These are phyloP conservation scores for Centaurea solstitialis DNA, from an alignment of 129 eudicot genomes.

Conservation along the genomic window DNA sequence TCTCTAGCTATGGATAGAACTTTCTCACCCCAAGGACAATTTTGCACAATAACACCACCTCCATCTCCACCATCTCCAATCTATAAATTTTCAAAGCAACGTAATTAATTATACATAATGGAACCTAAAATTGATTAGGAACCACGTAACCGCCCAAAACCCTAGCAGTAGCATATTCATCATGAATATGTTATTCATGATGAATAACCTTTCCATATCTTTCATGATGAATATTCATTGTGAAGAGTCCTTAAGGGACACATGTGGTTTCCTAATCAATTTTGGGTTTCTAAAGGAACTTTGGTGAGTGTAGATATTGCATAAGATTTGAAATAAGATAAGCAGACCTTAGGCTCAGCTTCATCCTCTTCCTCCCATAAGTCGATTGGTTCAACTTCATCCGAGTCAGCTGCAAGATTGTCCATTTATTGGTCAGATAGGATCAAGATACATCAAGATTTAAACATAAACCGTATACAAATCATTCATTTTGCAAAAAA, in stretches of 20 bases:
- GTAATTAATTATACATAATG: constrained; percentile 4
- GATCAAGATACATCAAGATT: not conserved
- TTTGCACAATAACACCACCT: constrained; percentile 72
- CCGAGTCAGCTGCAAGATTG: constrained; percentile 48
- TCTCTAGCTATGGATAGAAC: constrained; percentile 72
- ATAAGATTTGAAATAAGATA: not conserved
- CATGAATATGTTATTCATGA: not conserved
- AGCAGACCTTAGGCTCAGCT: constrained; percentile 75
- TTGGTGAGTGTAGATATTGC: not conserved
- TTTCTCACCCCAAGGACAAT: constrained; percentile 78
- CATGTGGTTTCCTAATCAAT: no score
- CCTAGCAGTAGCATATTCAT: not conserved
- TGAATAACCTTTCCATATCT: not conserved
- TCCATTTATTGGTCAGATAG: not conserved
- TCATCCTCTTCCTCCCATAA: constrained; percentile 92
- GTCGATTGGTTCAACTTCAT: constrained; percentile 65
- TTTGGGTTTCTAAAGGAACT: no score
- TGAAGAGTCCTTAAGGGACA: no score
- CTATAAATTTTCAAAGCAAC: constrained; percentile 31
- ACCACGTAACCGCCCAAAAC: not conserved
- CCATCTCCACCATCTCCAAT: constrained; percentile 91
- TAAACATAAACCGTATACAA: not conserved
- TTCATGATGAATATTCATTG: no score
- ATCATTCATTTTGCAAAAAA: not conserved
- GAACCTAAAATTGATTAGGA: not conserved